Base-by-base conservation (phyloP, 1,284 basidiomycete species). In the Neonothopanus nambi region DNA sequence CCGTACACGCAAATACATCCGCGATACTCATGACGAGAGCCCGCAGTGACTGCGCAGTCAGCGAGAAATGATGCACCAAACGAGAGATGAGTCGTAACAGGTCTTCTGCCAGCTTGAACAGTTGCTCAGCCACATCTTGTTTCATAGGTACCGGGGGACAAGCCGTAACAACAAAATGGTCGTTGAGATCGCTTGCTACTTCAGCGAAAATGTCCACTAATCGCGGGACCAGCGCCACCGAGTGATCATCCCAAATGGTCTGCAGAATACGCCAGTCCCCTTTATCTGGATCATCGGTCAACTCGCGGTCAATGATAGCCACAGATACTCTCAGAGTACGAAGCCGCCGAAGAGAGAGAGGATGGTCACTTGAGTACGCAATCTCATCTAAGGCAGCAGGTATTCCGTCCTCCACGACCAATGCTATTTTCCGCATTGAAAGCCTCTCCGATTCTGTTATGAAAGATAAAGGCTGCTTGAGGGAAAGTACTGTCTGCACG, bases 391-490 rank as follows among this genome's bases (percentile, higher is more conserved):
- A 67, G 1, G 84, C 87, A n/a, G 79, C 80, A 0, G 72, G 61
- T 3, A 89, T 61, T 2, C 88, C 87, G 52, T 86, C 81, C 33
- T 88, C 80, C 1, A 79, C 82, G 17, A 89, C 78, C 28, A 75
- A 67, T 0, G 87, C 86, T 11, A 82, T 72, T 57, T 82, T 78
- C 23, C 77, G 77, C 62, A 90, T 70, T 5, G 77, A 74, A 18
- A 79, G 66, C 11, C 80, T 71, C 52, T 88, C 85, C 17, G 78
- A 72, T 38, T 86, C 80, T 1, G 76, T 74, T 51, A 90, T 87
- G 61, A 73, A 78, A 5, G 81, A 79, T 37, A 86, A 71, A 5
- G 83, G 82, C 39, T 72, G 75, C 38, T 76, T 72, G 15, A 85
- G 71, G 5, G 71, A 66, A 12, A 84, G 69, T 23, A 89, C 73